A percentile compares a stretch with the other conserved stretches of the same genome.
Evolutionary conservation across 2,329 filamentous ascomycete species (phyloP).

Genomic region (Aureobasidium melanogenum): DNA sequence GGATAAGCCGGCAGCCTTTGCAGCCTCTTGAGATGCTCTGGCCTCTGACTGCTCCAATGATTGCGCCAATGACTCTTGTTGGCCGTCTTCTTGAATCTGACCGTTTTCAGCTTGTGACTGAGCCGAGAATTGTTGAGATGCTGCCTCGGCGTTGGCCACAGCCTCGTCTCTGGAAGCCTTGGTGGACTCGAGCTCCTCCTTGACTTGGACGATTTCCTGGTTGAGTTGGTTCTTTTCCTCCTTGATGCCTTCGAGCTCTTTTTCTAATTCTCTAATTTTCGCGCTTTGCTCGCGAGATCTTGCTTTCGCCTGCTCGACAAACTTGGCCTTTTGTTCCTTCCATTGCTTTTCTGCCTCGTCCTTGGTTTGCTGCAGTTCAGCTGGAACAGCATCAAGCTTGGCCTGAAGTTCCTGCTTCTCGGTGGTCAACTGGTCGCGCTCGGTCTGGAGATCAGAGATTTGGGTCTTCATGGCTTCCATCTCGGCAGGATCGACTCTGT

Average conservation of each 20-base stretch:
- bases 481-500: slow-evolving; percentile 87
- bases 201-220: slow-evolving; percentile 19
- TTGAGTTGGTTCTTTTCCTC: slow-evolving; percentile 49
- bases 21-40: slow-evolving; percentile 30
- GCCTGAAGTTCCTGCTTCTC: slow-evolving; percentile 43
- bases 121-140: slow-evolving; percentile 20
- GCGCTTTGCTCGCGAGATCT: slow-evolving; percentile 55
- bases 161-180: slow-evolving; percentile 58
- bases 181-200: slow-evolving; percentile 51
- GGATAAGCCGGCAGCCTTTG: slow-evolving; percentile 27
- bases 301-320: slow-evolving; percentile 45
- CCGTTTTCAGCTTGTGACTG: slow-evolving; percentile 17
- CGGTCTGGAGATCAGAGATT: slow-evolving; percentile 47
- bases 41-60: slow-evolving; percentile 34
- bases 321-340: slow-evolving; percentile 39
- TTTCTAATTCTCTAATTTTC: slow-evolving; percentile 47
- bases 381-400: slow-evolving; percentile 40
- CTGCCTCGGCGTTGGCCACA: slow-evolving; percentile 33
- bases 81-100: slow-evolving; percentile 15
- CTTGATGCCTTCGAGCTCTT: slow-evolving; percentile 47
- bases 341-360: slow-evolving; percentile 35
- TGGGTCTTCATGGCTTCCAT: slow-evolving; percentile 80
- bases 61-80: neutral
- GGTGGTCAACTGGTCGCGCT: slow-evolving; percentile 45
- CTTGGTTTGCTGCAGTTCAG: slow-evolving; percentile 36